phyloP scores from a whole-genome alignment of 257 asterid species.

The Osmanthus fragrans region DNA sequence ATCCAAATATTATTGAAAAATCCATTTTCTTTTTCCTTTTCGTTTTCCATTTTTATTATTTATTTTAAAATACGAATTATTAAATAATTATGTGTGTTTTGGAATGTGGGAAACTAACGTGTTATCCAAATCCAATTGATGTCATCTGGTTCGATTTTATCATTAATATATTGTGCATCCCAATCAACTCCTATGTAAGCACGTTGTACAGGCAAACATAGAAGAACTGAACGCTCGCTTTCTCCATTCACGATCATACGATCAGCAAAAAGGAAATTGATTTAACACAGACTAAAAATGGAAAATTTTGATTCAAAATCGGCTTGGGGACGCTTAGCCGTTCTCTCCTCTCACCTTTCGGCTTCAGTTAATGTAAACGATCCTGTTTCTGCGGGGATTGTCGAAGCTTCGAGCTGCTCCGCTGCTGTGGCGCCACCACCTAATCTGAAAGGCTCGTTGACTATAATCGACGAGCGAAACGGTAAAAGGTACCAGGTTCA shows the following conservation, averaged over 20 bases:
- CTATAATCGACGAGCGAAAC: conserved; percentile 79
- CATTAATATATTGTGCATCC: no score
- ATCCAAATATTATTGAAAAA: no score
- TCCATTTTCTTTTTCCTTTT: no score
- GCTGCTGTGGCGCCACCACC: conserved; percentile 61
- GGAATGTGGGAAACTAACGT: no score
- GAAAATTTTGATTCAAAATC: conserved; percentile 46
- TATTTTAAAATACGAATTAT: no score
- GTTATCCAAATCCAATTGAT: neutral
- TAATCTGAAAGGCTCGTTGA: conserved; percentile 63
- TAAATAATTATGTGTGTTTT: no score
- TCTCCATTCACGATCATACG: no score
- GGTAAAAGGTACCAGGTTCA: conserved; percentile 74
- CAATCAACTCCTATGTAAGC: no score
- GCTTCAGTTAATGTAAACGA: conserved; percentile 41
- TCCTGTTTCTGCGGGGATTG: conserved; percentile 24
- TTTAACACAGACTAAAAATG: conserved; percentile 27
- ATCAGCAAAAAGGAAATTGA: neutral
- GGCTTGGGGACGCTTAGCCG: conserved; percentile 83
- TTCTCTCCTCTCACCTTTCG: conserved; percentile 84
- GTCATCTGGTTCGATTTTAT: neutral
- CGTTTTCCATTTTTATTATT: no score
- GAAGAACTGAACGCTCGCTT: no score
- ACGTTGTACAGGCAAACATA: no score
- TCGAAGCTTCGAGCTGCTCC: conserved; percentile 54